Evolutionary conservation across 768 basidiomycete species (phyloP).

Genomic region (Kwoniella pini): DNA sequence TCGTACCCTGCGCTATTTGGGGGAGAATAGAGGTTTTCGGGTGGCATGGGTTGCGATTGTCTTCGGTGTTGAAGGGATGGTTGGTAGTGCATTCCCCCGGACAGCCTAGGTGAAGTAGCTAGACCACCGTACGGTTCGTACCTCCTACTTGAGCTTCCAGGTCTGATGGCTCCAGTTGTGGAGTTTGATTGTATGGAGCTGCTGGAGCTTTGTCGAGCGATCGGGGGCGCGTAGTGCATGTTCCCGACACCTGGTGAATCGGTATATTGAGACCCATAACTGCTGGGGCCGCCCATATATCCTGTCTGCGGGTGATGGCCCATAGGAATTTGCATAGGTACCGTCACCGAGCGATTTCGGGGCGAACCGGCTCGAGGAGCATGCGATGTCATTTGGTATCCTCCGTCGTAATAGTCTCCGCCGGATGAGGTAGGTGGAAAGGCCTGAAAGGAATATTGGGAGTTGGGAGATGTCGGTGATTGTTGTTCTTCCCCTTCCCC

Average conservation of each 20-base stretch:
- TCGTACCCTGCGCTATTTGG: slow-evolving; percentile 15
- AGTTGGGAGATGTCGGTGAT: slow-evolving; percentile 24
- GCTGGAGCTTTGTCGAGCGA: slow-evolving; percentile 22
- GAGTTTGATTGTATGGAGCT: slow-evolving; percentile 17
- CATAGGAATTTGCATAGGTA: slow-evolving; percentile 27
- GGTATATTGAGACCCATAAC: slow-evolving; percentile 18
- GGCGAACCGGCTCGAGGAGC: slow-evolving; percentile 7
- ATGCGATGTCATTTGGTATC: slow-evolving; percentile 15
- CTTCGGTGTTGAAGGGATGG: slow-evolving; percentile 9
- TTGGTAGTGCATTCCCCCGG: slow-evolving; percentile 1
- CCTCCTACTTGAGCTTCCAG: slow-evolving; percentile 21
- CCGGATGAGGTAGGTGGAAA: slow-evolving; percentile 15
- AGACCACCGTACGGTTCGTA: slow-evolving; percentile 26
- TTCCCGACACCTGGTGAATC: slow-evolving; percentile 7
- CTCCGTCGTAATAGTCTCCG: slow-evolving; percentile 14
- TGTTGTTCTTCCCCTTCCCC: slow-evolving; percentile 24
- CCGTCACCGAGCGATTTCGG: slow-evolving; percentile 24
- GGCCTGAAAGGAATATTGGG: slow-evolving; percentile 7
- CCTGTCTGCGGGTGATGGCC: slow-evolving; percentile 6
- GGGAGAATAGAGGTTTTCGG: slow-evolving; percentile 7
- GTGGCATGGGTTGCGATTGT: slow-evolving; percentile 16
- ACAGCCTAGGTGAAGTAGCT: slow-evolving; percentile 12
- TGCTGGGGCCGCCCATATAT: slow-evolving; percentile 8
- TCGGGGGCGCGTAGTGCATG: slow-evolving; percentile 14
- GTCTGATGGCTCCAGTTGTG: slow-evolving; percentile 18